Percentiles rank a stretch among this genome's conserved stretches.
These are phyloP conservation scores for Thelephora aurantiotincta DNA, from an alignment of 768 basidiomycete species.

Conservation along the genomic window DNA sequence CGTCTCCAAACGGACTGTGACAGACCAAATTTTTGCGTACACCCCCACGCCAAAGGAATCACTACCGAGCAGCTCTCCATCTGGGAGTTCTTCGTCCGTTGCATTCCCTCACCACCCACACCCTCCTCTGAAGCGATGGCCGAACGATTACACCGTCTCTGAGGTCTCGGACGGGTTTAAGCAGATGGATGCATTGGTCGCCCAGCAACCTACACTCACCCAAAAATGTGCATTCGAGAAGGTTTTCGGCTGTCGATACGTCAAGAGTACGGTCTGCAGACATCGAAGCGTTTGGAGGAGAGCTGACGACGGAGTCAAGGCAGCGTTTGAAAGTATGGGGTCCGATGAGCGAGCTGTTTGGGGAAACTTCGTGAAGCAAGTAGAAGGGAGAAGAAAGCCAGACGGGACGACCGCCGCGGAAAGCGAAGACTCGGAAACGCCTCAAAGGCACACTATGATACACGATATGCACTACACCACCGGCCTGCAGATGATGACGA, in stretches of 20 bases:
- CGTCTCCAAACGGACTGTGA: slow-evolving; percentile 10
- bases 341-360: slow-evolving; percentile 44
- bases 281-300: slow-evolving; percentile 57
- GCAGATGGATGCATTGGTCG: slow-evolving; percentile 27
- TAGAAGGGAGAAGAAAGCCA: slow-evolving; percentile 30
- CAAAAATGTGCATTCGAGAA: slow-evolving; percentile 58
- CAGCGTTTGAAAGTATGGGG: slow-evolving; percentile 41
- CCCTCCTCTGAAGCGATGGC: slow-evolving; percentile 60
- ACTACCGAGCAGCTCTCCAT: slow-evolving; percentile 1
- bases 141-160: slow-evolving; percentile 59
- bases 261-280: slow-evolving; percentile 61
- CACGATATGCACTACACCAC: neutral
- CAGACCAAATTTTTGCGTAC: slow-evolving; percentile 1
- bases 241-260: slow-evolving; percentile 56
- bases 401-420: slow-evolving; percentile 5
- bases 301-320: slow-evolving; percentile 31
- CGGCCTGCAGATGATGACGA: neutral
- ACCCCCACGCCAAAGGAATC: neutral
- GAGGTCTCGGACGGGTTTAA: slow-evolving; percentile 51
- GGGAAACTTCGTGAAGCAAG: slow-evolving; percentile 53
- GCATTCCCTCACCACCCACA: slow-evolving; percentile 38
- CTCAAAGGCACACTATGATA: neutral
- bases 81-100: slow-evolving; percentile 12
- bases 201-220: slow-evolving; percentile 28
- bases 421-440: slow-evolving; percentile 5